Conservation (phyloP, 305 asterid species). For the Fraxinus sp. region DNA sequence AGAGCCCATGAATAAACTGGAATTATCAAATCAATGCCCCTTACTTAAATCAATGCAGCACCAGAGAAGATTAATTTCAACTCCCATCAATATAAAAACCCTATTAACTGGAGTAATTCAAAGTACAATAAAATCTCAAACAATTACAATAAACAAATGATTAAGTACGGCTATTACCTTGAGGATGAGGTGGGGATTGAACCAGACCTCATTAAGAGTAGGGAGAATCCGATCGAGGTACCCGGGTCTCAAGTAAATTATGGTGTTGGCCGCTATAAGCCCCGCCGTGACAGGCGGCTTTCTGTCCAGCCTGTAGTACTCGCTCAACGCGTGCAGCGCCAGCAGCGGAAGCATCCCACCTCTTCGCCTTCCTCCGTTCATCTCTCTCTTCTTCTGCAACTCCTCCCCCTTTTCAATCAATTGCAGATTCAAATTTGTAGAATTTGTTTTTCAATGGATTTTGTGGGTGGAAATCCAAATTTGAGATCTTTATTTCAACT, state of each 20-base stretch:
- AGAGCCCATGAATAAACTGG: neutral
- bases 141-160: neutral
- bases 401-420: conserved; percentile 25
- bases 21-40: neutral
- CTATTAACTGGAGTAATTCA: neutral
- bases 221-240: conserved; percentile 57
- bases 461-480: neutral
- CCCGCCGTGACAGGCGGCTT: conserved; percentile 88
- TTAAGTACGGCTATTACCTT: conserved; percentile 42
- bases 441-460: neutral
- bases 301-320: conserved; percentile 61
- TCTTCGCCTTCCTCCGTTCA: conserved; percentile 46
- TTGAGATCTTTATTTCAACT: neutral
- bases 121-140: neutral
- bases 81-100: neutral
- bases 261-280: conserved; percentile 67
- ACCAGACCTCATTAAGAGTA: conserved; percentile 62
- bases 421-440: neutral
- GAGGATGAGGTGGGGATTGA: conserved; percentile 79
- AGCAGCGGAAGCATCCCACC: conserved; percentile 71
- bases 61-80: neutral
- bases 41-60: neutral
- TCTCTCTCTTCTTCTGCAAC: conserved; percentile 16
- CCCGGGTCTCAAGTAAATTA: conserved; percentile 64
- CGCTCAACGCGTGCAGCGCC: conserved; percentile 60